phyloP scores from a whole-genome alignment of 768 basidiomycete genomes.

The Suillus tomentosus region DNA sequence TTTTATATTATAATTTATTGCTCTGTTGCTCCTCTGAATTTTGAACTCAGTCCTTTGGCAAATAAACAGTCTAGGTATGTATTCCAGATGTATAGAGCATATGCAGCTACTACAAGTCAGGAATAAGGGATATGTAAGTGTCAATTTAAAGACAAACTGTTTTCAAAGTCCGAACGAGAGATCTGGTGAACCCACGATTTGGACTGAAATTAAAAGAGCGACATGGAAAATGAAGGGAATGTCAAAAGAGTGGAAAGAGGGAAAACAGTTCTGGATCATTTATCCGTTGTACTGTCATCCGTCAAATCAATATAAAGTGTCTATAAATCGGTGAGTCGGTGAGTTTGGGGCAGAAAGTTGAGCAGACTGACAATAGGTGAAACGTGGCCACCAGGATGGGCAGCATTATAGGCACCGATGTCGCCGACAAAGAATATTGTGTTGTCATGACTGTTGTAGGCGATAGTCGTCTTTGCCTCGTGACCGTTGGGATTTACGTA shows the following conservation, averaged over 20 bases:
- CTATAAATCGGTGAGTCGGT: conserved; percentile 2
- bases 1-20: background rate
- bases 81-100: background rate
- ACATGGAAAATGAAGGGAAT: background rate
- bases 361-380: conserved; percentile 36
- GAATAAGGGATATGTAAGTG: background rate
- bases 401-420: conserved; percentile 40
- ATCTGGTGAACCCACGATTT: background rate
- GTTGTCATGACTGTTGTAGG: conserved; percentile 42
- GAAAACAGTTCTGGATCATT: background rate
- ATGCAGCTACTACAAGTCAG: too few relatives aligned
- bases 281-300: background rate
- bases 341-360: background rate
- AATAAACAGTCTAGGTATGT: background rate
- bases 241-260: conserved; percentile 7
- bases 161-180: background rate
- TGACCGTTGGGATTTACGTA: conserved; percentile 49
- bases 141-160: background rate
- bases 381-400: conserved; percentile 11
- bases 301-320: conserved; percentile 7
- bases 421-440: conserved; percentile 47
- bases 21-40: background rate
- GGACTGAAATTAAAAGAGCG: background rate
- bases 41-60: background rate
- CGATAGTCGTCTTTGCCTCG: conserved; percentile 39